Percentiles rank a stretch among this genome's conserved stretches.
These are phyloP conservation scores for Kwoniella sp. DNA, from an alignment of 768 basidiomycete species.

Conservation along the genomic window DNA sequence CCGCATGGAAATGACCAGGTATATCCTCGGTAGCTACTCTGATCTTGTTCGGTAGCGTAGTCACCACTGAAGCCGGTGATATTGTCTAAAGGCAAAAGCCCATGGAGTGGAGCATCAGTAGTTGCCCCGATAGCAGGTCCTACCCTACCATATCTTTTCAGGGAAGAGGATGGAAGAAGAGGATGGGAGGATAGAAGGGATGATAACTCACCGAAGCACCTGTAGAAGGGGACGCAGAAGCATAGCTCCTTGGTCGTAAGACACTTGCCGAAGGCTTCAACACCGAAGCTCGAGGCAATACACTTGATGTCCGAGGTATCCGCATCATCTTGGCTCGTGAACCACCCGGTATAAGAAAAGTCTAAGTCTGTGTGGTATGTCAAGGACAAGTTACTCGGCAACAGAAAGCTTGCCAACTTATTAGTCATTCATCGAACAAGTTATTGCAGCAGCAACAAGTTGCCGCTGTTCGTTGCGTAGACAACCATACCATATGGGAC, in stretches of 20 bases:
- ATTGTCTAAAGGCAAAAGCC: constrained; percentile 3
- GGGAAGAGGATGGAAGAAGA: too few relatives aligned
- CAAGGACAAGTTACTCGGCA: too few relatives aligned
- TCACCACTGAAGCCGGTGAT: constrained; percentile 58
- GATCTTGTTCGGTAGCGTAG: constrained; percentile 86
- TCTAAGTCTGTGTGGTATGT: too few relatives aligned
- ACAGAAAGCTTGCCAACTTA: too few relatives aligned
- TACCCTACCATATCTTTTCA: too few relatives aligned
- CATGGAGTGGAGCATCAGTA: not conserved
- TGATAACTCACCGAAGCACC: not conserved
- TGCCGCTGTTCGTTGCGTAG: not conserved
- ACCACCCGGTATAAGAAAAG: too few relatives aligned
- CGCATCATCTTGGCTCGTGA: constrained; percentile 16
- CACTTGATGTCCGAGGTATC: constrained; percentile 16
- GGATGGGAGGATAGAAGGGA: not conserved
- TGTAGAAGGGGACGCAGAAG: constrained; percentile 5
- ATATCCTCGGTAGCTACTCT: constrained; percentile 87
- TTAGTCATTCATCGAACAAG: too few relatives aligned
- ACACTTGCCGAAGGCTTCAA: not conserved
- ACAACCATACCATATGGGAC: not conserved
- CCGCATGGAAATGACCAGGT: constrained; percentile 89
- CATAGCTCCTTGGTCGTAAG: constrained; percentile 15
- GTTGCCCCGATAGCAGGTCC: too few relatives aligned
- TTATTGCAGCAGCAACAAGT: too few relatives aligned
- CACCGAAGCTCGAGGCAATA: constrained; percentile 1